Percentiles rank a stretch among this genome's conserved stretches.
These are phyloP conservation scores for Ophiostoma australiae DNA, from an alignment of 2,329 filamentous ascomycete genomes.

Conservation along the genomic window DNA sequence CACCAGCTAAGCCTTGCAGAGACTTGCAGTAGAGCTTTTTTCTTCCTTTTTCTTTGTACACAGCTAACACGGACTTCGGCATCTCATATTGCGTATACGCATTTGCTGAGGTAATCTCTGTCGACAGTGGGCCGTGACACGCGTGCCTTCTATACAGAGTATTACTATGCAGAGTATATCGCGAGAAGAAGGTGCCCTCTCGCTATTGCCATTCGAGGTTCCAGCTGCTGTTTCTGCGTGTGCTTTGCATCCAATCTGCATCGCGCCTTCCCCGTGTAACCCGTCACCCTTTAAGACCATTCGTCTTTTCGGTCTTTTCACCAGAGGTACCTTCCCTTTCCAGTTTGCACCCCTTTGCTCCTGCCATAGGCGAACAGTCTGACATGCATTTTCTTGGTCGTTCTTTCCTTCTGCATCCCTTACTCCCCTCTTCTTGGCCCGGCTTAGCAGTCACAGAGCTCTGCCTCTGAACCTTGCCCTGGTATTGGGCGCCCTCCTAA, in stretches of 20 bases:
- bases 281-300: not conserved
- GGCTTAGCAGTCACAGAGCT: not conserved
- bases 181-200: not conserved
- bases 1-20: not conserved
- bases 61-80: not conserved
- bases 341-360: not conserved
- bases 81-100: not conserved
- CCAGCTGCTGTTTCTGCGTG: not conserved
- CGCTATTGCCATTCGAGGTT: not conserved
- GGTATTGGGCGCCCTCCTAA: slow-evolving; percentile 21
- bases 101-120: slow-evolving; percentile 9
- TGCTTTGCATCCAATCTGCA: slow-evolving; percentile 2
- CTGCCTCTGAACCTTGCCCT: not conserved
- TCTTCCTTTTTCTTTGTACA: not conserved
- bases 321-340: not conserved
- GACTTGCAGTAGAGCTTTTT: not conserved
- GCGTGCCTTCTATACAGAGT: not conserved
- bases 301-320: not conserved
- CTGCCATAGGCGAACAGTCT: not conserved
- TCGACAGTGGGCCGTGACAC: slow-evolving; percentile 8
- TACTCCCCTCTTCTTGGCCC: slow-evolving; percentile 1
- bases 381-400: not conserved
- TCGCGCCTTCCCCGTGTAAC: slow-evolving; percentile 3
- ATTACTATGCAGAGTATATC: too few relatives aligned
- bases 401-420: slow-evolving; percentile 3